A percentile compares a stretch with the other conserved stretches of the same genome.
phyloP scores from a whole-genome alignment of 2,329 filamentous ascomycete species.

The Rhinocladiella mackenziei region DNA sequence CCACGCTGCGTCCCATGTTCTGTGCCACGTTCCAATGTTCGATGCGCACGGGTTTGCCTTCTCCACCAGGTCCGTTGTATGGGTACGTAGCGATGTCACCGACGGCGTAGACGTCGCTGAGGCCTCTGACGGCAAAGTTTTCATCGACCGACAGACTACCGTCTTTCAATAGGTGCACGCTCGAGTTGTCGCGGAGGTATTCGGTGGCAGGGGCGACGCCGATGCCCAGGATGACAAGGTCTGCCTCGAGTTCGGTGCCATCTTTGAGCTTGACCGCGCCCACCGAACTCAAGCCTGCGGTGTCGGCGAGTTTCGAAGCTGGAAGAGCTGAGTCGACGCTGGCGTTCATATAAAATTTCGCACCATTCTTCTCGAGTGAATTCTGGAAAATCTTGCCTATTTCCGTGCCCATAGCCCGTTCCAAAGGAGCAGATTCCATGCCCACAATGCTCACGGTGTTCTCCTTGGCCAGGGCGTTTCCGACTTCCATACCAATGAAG shows the following conservation, averaged over 20 bases:
- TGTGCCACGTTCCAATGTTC: conserved; percentile 98
- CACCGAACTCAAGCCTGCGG: conserved; percentile 48
- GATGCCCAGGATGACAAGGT: conserved; percentile 86
- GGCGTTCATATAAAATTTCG: conserved; percentile 81
- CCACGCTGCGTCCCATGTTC: conserved; percentile 78
- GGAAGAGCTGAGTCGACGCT: conserved; percentile 78
- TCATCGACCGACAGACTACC: conserved; percentile 82
- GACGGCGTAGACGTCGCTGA: conserved; percentile 83
- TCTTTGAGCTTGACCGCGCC: conserved; percentile 80
- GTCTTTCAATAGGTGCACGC: conserved; percentile 70
- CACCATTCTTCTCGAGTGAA: conserved; percentile 74
- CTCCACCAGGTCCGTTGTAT: conserved; percentile 82
- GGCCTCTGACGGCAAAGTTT: conserved; percentile 68
- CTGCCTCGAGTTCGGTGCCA: conserved; percentile 76
- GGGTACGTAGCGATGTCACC: conserved; percentile 95
- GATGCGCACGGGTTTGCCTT: conserved; percentile 71
- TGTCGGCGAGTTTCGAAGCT: conserved; percentile 61
- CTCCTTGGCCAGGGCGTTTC: conserved; percentile 71
- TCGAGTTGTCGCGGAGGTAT: conserved; percentile 69
- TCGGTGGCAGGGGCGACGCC: conserved; percentile 83
- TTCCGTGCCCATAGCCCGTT: conserved; percentile 76
- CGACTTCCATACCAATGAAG: conserved; percentile 98
- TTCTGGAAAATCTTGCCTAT: conserved; percentile 78
- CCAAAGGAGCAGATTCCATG: conserved; percentile 79
- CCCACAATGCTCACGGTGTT: conserved; percentile 85